Evolutionary conservation across 2,329 filamentous ascomycete species (phyloP).

Genomic region (Chrysosporium queenslandicum): DNA sequence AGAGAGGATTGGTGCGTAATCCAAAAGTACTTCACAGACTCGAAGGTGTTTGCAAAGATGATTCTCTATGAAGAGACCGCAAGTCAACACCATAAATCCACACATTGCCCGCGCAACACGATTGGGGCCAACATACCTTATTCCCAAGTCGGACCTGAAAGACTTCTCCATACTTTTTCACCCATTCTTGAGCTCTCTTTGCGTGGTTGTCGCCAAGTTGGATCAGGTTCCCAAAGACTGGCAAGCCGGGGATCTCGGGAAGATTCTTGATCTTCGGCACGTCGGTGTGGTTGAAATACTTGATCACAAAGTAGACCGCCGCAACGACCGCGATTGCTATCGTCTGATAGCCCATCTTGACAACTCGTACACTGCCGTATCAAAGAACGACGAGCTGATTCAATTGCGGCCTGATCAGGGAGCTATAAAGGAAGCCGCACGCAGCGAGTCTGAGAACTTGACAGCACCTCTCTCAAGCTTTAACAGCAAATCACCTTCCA

Average conservation of each 20-base stretch:
- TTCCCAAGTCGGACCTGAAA: constrained; percentile 62
- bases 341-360: constrained; percentile 15
- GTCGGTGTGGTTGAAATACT: constrained; percentile 44
- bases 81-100: not conserved
- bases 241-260: constrained; percentile 52
- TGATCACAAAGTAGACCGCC: constrained; percentile 33
- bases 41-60: constrained; percentile 68
- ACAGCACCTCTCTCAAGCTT: not conserved
- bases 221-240: constrained; percentile 54
- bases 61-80: constrained; percentile 43
- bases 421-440: not conserved
- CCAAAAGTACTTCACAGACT: constrained; percentile 62
- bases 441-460: not conserved
- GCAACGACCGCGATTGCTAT: constrained; percentile 26
- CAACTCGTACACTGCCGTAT: not conserved
- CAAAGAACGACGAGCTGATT: not conserved
- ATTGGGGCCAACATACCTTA: constrained; percentile 36
- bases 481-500: not conserved
- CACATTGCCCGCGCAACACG: not conserved
- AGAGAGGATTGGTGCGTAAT: constrained; percentile 68
- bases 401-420: not conserved
- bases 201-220: constrained; percentile 52
- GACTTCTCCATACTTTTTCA: constrained; percentile 52
- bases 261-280: constrained; percentile 51
- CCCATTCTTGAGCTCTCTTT: constrained; percentile 46